Percentiles rank a stretch among this genome's conserved stretches.
Conservation (phyloP, 2,329 filamentous ascomycete species). For the Bimuria novae-zelandiae region DNA sequence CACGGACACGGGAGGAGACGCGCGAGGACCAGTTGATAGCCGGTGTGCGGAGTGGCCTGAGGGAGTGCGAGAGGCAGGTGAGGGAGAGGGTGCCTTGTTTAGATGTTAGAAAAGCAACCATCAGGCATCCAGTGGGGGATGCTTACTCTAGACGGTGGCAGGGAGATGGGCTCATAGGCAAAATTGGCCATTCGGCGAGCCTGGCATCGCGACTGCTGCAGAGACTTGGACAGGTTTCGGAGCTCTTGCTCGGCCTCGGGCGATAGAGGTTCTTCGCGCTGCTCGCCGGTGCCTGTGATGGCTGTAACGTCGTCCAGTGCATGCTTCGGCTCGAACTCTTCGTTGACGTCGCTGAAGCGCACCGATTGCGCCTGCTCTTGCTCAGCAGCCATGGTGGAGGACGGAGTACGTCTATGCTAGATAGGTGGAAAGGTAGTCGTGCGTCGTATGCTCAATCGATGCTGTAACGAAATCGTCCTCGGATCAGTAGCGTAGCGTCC, state of each 20-base stretch:
- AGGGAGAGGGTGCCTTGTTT: conserved; percentile 54
- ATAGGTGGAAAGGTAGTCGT: neutral
- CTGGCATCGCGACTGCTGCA: conserved; percentile 78
- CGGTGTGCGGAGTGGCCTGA: conserved; percentile 59
- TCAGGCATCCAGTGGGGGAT: conserved; percentile 32
- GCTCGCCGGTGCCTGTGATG: conserved; percentile 28
- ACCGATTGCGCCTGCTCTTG: conserved; percentile 40
- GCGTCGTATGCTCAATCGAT: neutral
- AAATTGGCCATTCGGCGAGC: conserved; percentile 83
- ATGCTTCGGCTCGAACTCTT: conserved; percentile 45
- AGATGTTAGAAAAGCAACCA: conserved; percentile 28
- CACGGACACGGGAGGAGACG: conserved; percentile 69
- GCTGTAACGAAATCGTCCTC: conserved; percentile 2
- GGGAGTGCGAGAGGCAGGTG: conserved; percentile 50
- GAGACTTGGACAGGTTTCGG: conserved; percentile 69
- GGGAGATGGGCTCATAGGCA: conserved; percentile 86
- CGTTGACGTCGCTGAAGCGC: conserved; percentile 46
- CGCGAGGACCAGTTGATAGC: conserved; percentile 64
- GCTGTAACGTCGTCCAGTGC: conserved; percentile 40
- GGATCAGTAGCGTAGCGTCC: neutral
- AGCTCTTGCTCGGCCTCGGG: conserved; percentile 65
- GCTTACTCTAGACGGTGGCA: conserved; percentile 82
- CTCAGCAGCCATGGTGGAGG: conserved; percentile 34
- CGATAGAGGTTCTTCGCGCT: conserved; percentile 38
- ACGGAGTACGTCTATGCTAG: no score